These are phyloP conservation scores for Penicillium sp. DNA, from an alignment of 2,329 filamentous ascomycete species.

Conservation along the genomic window DNA sequence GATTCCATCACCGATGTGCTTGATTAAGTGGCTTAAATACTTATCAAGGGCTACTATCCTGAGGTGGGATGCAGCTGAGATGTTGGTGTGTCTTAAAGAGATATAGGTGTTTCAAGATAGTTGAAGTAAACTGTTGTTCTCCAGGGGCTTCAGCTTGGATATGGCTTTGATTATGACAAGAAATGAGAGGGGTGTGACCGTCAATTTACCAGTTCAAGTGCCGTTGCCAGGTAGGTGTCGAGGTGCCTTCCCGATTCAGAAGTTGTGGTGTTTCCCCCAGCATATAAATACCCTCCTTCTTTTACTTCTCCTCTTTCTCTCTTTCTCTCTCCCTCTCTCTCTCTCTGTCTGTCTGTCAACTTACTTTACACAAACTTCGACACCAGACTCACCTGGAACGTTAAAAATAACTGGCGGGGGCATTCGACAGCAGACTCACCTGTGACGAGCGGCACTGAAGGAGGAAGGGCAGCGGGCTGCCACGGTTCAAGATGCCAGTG, in stretches of 20 bases:
- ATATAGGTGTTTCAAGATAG: background rate
- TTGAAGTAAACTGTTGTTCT: background rate
- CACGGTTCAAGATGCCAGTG: slow-evolving; percentile 1
- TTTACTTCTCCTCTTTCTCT: background rate
- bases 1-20: too few relatives aligned
- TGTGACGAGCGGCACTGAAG: background rate
- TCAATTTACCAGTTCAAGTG: background rate
- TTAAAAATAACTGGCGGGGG: background rate
- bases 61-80: too few relatives aligned
- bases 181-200: background rate
- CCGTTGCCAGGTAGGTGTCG: background rate
- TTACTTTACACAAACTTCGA: background rate
- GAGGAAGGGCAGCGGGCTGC: background rate
- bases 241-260: background rate
- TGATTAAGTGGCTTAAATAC: too few relatives aligned
- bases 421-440: background rate
- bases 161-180: background rate
- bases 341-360: too few relatives aligned
- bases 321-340: too few relatives aligned
- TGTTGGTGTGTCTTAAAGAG: background rate
- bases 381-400: background rate
- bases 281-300: background rate
- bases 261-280: background rate
- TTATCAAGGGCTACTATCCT: too few relatives aligned
- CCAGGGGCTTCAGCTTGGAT: background rate